phyloP scores from a whole-genome alignment of 78 protist species.

The Tieghemostelium lacteum region DNA sequence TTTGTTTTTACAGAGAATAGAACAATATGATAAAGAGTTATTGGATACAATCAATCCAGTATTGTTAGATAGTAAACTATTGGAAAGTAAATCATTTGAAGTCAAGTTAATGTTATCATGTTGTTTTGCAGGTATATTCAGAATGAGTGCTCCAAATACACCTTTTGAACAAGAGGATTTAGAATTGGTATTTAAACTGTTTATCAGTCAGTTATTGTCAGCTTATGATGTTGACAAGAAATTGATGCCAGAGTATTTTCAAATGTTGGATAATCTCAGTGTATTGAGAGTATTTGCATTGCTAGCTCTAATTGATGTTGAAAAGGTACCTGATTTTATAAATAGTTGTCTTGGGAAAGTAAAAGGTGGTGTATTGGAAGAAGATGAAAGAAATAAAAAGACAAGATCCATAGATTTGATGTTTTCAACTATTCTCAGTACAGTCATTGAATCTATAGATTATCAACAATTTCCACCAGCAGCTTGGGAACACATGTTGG shows the following conservation, averaged over 20 bases:
- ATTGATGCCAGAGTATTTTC: conserved; percentile 43
- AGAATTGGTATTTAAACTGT: conserved; percentile 12
- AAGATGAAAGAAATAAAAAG: conserved; percentile 9
- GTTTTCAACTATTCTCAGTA: background rate
- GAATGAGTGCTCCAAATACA: conserved; percentile 28
- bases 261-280: conserved; percentile 31
- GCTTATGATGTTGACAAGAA: background rate
- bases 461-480: background rate
- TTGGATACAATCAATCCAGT: background rate
- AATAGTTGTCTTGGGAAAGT: conserved; percentile 5
- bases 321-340: background rate
- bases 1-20: conserved; percentile 16
- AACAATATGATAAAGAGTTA: conserved; percentile 10
- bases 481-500: conserved; percentile 12
- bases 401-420: conserved; percentile 15
- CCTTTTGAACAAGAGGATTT: conserved; percentile 16
- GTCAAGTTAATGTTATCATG: conserved; percentile 34
- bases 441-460: conserved; percentile 9
- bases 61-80: background rate
- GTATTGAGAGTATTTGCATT: conserved; percentile 34
- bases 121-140: conserved; percentile 34
- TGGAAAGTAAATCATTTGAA: conserved; percentile 17
- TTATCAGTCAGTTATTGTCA: background rate
- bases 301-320: background rate
- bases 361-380: background rate